A percentile compares a stretch with the other conserved stretches of the same genome.
Conservation (phyloP, 176 grass and related monocot genomes). For the Dendrocalamus sinicus region DNA sequence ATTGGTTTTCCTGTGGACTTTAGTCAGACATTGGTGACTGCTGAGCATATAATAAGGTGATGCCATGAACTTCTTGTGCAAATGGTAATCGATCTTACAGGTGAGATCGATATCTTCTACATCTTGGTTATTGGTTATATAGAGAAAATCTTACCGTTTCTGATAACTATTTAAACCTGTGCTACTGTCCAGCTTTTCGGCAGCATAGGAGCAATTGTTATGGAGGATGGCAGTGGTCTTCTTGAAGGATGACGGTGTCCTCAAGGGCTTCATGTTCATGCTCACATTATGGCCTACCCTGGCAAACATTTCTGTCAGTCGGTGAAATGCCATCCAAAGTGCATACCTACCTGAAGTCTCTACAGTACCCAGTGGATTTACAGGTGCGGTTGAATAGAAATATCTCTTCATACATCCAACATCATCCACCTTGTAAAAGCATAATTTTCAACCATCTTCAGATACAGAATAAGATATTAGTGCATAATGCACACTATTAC, state of each 20-base stretch:
- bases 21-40: neutral
- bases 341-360: neutral
- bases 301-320: neutral
- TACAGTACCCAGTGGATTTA: neutral
- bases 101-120: conserved; percentile 17
- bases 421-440: neutral
- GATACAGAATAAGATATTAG: conserved; percentile 3
- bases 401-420: neutral
- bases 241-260: neutral
- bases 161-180: neutral
- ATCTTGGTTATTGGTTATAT: neutral
- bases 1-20: neutral
- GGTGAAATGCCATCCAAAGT: neutral
- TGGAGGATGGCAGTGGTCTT: neutral
- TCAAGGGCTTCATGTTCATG: conserved; percentile 20
- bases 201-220: neutral
- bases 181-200: neutral
- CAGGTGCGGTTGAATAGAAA: neutral
- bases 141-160: conserved; percentile 26
- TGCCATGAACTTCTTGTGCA: conserved; percentile 5
- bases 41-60: neutral
- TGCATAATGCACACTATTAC: neutral
- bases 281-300: neutral
- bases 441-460: neutral
- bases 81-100: conserved; percentile 25